Percentiles rank a stretch among this genome's conserved stretches.
Conservation (phyloP, 176 grass and related monocot species). For the Urochloa ruziziensis region DNA sequence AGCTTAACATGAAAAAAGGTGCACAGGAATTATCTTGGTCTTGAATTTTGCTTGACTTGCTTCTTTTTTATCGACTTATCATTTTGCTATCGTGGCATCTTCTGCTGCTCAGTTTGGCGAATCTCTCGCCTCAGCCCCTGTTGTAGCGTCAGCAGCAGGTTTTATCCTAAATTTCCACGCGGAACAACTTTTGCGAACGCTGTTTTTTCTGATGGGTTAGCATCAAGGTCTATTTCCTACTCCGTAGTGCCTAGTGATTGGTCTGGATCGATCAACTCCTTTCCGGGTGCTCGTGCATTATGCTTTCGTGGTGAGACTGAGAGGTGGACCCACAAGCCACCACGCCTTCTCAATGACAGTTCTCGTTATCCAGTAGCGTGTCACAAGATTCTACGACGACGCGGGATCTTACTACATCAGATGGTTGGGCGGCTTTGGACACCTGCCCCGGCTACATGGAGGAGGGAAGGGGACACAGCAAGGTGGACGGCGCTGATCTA, state of each 20-base stretch:
- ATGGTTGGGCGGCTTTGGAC: background rate
- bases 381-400: background rate
- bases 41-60: background rate
- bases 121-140: background rate
- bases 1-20: constrained; percentile 46
- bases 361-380: constrained; percentile 20
- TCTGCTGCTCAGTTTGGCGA: background rate
- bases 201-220: background rate
- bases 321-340: background rate
- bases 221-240: background rate
- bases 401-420: background rate
- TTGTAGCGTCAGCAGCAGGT: background rate
- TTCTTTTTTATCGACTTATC: background rate
- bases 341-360: background rate
- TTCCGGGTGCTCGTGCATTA: background rate
- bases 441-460: background rate
- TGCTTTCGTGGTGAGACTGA: too few species aligned
- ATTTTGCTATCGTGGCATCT: background rate
- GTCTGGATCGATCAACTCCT: background rate
- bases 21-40: constrained; percentile 28
- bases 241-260: background rate
- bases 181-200: background rate
- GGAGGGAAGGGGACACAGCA: background rate
- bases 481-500: constrained; percentile 23
- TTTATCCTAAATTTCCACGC: background rate